Base-by-base conservation (phyloP, 2,329 filamentous ascomycete species). In the Coniochaeta sp. region DNA sequence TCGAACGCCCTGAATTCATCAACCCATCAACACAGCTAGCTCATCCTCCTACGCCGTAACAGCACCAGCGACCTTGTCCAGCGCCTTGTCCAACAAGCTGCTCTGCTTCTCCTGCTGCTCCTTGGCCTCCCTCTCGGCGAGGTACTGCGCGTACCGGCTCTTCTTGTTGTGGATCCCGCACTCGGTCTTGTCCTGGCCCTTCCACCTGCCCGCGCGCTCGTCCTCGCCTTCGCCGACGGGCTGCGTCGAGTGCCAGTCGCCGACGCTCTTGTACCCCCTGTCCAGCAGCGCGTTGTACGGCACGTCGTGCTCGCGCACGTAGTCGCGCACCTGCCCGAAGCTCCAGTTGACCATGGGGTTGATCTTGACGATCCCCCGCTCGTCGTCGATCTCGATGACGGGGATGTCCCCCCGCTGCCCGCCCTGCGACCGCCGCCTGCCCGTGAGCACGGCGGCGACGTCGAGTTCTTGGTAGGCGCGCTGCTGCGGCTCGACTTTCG, bases 161-260 rank as follows among this genome's bases (percentile, higher is more conserved):
- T 93, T 89, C 77, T 95, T 96, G 82, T 98, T 98, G 85, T 99
- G 95, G 71, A 99, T 98, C 55, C 95, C 95, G 74, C 95, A 99
- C 80, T 99, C 95, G 17, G 92, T 96, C 88, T 99, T 99, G 70
- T 83, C 79, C 75, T 92, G 89, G 63, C 95, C 95, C 83, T 96
- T 97, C 95, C 95, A 99, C 67, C 95, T 88, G 61, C 95, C 95
- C 9, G 95, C 89, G 58, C 95, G 89, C 84, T 99, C 95, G 70
- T 98, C 95, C 77, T 99, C 95, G 65, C 90, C 90, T 61, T 93
- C 91, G 64, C 82, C 86, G 62, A 98, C 92, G 14, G 95, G 93
- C 67, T 86, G 89, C 4, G 95, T 99, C 57, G 92, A 96, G 82
- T 99, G 95, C 91, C 93, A 98, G 81, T 99, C 95, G 63, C 95